Base-by-base conservation (phyloP, 2,329 filamentous ascomycete species). In the Tricladium varicosporioides region DNA sequence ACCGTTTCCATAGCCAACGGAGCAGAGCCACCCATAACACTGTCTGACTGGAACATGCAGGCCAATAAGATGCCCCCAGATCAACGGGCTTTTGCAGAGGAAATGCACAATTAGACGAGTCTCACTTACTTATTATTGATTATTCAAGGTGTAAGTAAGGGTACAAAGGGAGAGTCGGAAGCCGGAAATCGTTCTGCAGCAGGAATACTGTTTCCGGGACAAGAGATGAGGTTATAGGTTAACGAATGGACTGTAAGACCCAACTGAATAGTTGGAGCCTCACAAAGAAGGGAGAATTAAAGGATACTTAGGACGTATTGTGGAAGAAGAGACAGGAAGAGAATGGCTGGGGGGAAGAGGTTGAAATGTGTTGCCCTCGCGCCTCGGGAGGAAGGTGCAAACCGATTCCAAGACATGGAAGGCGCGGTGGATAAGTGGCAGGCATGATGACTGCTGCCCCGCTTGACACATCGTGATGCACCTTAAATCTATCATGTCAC, bases 161-260 rank as follows among this genome's bases (percentile, higher is more conserved):
- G 11, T 13, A 40, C 36, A n/a, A 11, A n/a, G 36, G 5, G 36
- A 27, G 36, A 5, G 11, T 13, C n/a, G n/a, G n/a, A n/a, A n/a
- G n/a, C n/a, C n/a, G 36, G 36, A n/a, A 11, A 4, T 54, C 36
- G 54, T 51, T 32, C n/a, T 52, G 47, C 14, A 31, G 18, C 5
- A 22, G 27, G 50, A 47, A 47, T 46, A 33, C 36, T 44, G 13
- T 48, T 52, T 14, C 14, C 19, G 33, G 40, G 32, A 48, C 22
- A 54, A 16, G 19, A 45, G 18, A 52, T n/a, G 9, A 51, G 51
- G 54, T 10, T 50, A 33, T 54, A 58, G 52, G 42, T 19, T 22
- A 44, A 56, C 36, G 53, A 57, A 43, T 15, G 40, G 43, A 45
- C 40, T 27, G 42, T 44, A 59, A 61, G 53, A 54, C 50, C 19